Percentiles rank a stretch among this genome's conserved stretches.
These are phyloP conservation scores for Trypanosoma cruzi DNA, from an alignment of 208 protist genomes.

Conservation along the genomic window DNA sequence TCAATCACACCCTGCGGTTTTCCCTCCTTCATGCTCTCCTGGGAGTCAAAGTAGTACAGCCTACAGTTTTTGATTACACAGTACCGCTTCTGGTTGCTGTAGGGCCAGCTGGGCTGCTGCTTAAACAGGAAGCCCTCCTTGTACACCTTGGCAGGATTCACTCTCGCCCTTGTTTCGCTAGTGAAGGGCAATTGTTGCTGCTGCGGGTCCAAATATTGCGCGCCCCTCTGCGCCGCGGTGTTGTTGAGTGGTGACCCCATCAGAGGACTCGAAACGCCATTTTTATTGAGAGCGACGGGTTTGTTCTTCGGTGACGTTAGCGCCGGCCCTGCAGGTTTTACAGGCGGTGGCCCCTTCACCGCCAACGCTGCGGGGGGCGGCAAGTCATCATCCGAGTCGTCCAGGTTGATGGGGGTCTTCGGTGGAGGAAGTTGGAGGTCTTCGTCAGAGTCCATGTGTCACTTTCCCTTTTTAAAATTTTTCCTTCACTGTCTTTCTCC, in stretches of 20 bases:
- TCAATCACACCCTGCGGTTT: constrained; percentile 31
- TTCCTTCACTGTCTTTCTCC: neutral
- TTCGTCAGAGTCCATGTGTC: constrained; percentile 23
- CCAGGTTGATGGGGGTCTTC: constrained; percentile 7
- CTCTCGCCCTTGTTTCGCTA: neutral
- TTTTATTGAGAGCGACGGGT: neutral
- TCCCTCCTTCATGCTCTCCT: constrained; percentile 26
- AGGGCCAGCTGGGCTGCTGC: constrained; percentile 34
- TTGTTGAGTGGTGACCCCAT: neutral
- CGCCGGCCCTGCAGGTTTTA: neutral
- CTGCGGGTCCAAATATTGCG: neutral
- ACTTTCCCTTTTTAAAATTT: neutral
- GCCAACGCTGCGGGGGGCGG: constrained; percentile 12
- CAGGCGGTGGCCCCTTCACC: neutral
- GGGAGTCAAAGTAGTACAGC: constrained; percentile 30
- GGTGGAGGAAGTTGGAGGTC: constrained; percentile 15
- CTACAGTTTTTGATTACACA: constrained; percentile 28
- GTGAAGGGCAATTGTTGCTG: neutral
- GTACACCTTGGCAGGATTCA: constrained; percentile 19
- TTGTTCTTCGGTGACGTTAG: constrained; percentile 1
- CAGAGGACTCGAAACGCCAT: neutral
- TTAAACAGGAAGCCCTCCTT: constrained; percentile 34
- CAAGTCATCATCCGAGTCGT: constrained; percentile 28
- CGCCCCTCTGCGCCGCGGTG: neutral
- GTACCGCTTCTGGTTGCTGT: constrained; percentile 33